These are phyloP conservation scores for Kwoniella sp. DNA, from an alignment of 768 basidiomycete genomes.

Conservation along the genomic window DNA sequence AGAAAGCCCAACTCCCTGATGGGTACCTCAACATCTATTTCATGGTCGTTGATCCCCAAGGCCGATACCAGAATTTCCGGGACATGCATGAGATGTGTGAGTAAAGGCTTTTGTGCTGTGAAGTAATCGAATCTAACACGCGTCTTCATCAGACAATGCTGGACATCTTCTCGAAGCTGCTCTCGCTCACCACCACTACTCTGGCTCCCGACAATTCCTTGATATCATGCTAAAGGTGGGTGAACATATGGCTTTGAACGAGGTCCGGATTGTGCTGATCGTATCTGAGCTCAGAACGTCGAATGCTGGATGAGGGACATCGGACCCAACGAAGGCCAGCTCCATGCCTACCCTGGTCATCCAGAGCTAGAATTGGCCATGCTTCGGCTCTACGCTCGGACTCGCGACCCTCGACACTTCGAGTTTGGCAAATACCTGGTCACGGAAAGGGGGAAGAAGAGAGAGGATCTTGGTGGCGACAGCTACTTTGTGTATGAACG, in stretches of 20 bases:
- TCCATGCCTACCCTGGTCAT: slow-evolving; percentile 44
- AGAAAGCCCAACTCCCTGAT: slow-evolving; percentile 41
- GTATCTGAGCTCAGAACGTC: slow-evolving; percentile 16
- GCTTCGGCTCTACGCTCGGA: slow-evolving; percentile 32
- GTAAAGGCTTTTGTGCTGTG: neutral
- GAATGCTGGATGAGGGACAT: slow-evolving; percentile 32
- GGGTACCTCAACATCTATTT: slow-evolving; percentile 43
- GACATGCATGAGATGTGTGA: slow-evolving; percentile 46
- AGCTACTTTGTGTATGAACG: slow-evolving; percentile 36
- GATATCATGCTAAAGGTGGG: slow-evolving; percentile 45
- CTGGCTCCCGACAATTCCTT: slow-evolving; percentile 34
- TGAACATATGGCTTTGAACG: no score
- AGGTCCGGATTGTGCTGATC: neutral
- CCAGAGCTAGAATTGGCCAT: slow-evolving; percentile 44
- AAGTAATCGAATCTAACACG: neutral
- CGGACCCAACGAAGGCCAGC: slow-evolving; percentile 26
- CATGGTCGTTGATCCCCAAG: slow-evolving; percentile 33
- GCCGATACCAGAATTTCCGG: slow-evolving; percentile 37
- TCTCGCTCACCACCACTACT: slow-evolving; percentile 34
- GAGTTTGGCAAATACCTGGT: slow-evolving; percentile 35
- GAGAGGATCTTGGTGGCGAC: slow-evolving; percentile 28
- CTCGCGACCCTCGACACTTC: slow-evolving; percentile 33
- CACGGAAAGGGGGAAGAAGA: slow-evolving; percentile 26
- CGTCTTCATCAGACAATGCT: slow-evolving; percentile 29
- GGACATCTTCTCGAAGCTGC: slow-evolving; percentile 43